phyloP scores from a whole-genome alignment of 345 rosid genomes.

The Sapria himalayana region DNA sequence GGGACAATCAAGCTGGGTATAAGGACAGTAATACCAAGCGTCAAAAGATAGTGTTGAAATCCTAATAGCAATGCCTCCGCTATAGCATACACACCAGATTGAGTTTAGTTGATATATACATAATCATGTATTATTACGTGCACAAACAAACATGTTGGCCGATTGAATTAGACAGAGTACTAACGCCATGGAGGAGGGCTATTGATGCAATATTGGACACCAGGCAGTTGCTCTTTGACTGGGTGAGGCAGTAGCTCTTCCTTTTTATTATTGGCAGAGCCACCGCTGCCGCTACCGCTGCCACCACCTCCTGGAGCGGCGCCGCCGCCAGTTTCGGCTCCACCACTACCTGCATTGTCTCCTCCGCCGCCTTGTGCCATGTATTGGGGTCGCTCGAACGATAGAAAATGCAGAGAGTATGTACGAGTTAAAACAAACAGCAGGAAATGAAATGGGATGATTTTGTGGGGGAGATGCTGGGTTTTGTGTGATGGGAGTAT shows the following conservation, averaged over 20 bases:
- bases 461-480: too few species aligned
- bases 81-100: slow-evolving; percentile 7
- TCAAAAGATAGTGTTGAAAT: slow-evolving; percentile 45
- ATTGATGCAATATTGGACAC: slow-evolving; percentile 40
- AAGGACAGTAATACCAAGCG: slow-evolving; percentile 40
- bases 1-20: slow-evolving; percentile 50
- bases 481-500: too few species aligned
- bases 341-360: background rate
- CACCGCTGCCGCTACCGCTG: slow-evolving; percentile 7
- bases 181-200: slow-evolving; percentile 69
- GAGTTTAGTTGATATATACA: background rate
- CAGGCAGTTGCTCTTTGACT: slow-evolving; percentile 46
- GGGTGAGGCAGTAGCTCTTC: slow-evolving; percentile 35
- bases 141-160: background rate
- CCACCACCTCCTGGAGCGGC: slow-evolving; percentile 1
- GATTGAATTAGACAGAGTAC: slow-evolving; percentile 5
- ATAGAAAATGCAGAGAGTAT: too few species aligned
- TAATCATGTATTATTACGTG: background rate
- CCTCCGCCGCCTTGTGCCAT: background rate
- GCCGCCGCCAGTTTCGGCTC: background rate
- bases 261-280: slow-evolving; percentile 11
- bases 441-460: too few species aligned
- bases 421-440: too few species aligned
- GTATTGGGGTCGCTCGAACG: too few species aligned
- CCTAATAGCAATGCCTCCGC: slow-evolving; percentile 40